Evolutionary conservation across 768 basidiomycete genomes (phyloP).

Genomic region (Candolleomyces aberdarensis): DNA sequence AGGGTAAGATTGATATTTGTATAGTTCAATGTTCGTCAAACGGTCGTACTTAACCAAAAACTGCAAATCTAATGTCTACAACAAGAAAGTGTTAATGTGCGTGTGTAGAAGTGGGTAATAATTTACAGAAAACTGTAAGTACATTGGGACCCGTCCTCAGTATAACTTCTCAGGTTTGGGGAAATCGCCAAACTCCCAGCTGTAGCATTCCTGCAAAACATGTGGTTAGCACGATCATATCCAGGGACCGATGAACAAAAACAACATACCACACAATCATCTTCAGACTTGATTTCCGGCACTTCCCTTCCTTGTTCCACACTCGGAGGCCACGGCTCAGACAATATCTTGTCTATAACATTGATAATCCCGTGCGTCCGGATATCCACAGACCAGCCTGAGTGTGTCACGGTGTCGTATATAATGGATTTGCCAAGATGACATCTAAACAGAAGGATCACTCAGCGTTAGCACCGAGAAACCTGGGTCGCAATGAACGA

Average conservation of each 20-base stretch:
- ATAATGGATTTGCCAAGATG: conserved; percentile 84
- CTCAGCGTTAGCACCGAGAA: background rate
- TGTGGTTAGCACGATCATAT: background rate
- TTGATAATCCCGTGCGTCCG: conserved; percentile 77
- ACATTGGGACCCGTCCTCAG: background rate
- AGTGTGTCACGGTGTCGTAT: conserved; percentile 88
- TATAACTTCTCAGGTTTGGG: background rate
- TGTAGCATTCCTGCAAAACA: conserved; percentile 56
- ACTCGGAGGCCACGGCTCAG: conserved; percentile 67
- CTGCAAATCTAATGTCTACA: conserved; percentile 1
- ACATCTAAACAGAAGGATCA: conserved; percentile 45
- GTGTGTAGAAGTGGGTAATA: background rate
- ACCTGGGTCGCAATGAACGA: background rate
- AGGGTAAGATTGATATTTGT: too few species aligned
- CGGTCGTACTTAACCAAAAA: background rate
- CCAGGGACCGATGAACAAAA: background rate
- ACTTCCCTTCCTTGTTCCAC: conserved; percentile 62
- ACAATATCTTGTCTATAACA: conserved; percentile 73
- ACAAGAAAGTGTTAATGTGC: background rate
- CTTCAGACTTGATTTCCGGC: conserved; percentile 48
- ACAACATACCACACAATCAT: conserved; percentile 67
- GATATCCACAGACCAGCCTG: conserved; percentile 83
- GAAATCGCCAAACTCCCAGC: conserved; percentile 63
- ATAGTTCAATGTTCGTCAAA: conserved; percentile 1
- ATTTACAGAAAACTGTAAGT: background rate